phyloP scores from a whole-genome alignment of 257 asterid genomes.

The Solanum paucissectum region DNA sequence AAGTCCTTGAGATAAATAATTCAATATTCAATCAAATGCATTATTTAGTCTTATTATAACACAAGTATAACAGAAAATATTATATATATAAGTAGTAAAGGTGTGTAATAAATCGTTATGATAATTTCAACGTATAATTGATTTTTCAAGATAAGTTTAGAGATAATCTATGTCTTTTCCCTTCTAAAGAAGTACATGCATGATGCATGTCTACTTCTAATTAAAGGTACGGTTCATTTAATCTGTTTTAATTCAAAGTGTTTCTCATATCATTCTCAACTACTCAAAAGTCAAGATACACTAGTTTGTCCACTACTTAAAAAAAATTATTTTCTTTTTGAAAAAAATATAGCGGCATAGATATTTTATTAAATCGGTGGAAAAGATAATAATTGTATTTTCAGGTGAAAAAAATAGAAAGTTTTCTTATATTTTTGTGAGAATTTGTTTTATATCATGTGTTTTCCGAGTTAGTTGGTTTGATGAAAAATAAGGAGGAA shows the following conservation, averaged over 20 bases:
- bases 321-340: not conserved
- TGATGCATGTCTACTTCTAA: not conserved
- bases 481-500: no score
- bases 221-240: not conserved
- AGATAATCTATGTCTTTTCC: no score
- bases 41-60: no score
- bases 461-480: not conserved
- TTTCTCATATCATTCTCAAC: not conserved
- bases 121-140: no score
- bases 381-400: no score
- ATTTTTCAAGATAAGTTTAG: no score
- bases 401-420: no score
- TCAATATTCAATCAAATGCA: no score
- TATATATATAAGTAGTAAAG: no score
- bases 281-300: not conserved
- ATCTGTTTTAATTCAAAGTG: not conserved
- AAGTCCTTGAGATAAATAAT: not conserved
- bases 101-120: no score
- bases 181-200: not conserved
- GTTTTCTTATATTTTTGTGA: not conserved
- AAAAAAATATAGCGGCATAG: not conserved
- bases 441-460: not conserved
- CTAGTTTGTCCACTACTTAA: not conserved
- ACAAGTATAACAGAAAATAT: no score
- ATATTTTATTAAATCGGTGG: not conserved